Evolutionary conservation across 306 rosid species (phyloP).

Genomic region (Fagus sylvatica): DNA sequence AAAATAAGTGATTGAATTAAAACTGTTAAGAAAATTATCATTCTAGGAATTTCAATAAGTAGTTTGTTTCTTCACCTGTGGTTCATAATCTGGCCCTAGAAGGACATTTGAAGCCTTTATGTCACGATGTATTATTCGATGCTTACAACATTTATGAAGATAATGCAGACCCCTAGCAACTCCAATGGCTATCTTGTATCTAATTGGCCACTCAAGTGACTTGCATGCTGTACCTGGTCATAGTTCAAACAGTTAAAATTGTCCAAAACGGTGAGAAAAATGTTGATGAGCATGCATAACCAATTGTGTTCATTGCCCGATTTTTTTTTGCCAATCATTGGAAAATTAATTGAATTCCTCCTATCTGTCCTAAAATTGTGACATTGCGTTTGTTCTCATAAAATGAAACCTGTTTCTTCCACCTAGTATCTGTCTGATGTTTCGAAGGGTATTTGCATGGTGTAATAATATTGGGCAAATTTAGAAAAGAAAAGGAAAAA

Average conservation of each 20-base stretch:
- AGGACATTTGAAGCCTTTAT: conserved; percentile 95
- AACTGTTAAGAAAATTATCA: background rate
- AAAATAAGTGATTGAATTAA: background rate
- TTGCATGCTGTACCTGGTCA: conserved; percentile 54
- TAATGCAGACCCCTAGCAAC: conserved; percentile 91
- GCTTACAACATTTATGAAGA: conserved; percentile 89
- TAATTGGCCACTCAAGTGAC: conserved; percentile 67
- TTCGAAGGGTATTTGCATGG: no score
- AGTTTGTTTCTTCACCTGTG: conserved; percentile 55
- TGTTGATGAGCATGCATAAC: background rate
- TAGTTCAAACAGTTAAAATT: conserved; percentile 6
- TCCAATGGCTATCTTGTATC: conserved; percentile 83
- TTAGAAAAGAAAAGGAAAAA: background rate
- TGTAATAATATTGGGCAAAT: no score
- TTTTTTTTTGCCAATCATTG: background rate
- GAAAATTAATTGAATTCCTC: no score
- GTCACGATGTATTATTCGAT: conserved; percentile 86
- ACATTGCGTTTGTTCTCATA: no score
- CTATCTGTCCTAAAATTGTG: no score
- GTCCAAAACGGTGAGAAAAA: conserved; percentile 3
- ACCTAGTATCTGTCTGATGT: no score
- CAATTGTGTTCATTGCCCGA: no score
- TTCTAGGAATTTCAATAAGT: background rate
- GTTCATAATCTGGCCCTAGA: conserved; percentile 91
- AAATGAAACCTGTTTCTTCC: no score